Base-by-base conservation (phyloP, 208 protist species). In the Herpetomonas tarakana region DNA sequence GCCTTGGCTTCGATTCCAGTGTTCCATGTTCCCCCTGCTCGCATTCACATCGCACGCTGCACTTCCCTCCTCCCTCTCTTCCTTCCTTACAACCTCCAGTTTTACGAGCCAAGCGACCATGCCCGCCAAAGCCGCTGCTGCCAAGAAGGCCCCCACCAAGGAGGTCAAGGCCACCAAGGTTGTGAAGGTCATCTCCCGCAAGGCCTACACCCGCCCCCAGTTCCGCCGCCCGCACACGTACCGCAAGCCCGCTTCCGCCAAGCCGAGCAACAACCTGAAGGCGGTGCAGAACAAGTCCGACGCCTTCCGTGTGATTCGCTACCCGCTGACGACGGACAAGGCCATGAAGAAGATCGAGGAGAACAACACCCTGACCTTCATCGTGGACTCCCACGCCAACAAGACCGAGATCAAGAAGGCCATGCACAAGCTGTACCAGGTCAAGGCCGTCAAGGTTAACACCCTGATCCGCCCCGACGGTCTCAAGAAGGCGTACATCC, bases 261-360 rank as follows among this genome's bases (percentile, higher is more conserved):
- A 92, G 80, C 98, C 97, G 75, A 89, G 87, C 71, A 97, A 96
- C 77, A 88, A 81, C 44, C 82, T 94, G 47, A 93, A 75, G 25
- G 86, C 91, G 50, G 75, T 91, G 29, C 61, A 75, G 68, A 81
- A 83, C 74, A 93, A 95, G 74, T 52, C 75, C 22, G 68, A 83
- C 53, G 67, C 93, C 49, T 99, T 95, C 86, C 62, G 77, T 62
- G 72, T 99, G 67, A 88, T 99, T 70, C 90, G 97, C 76, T 97
- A 97, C 87, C 99, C 99, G 28, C 76, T 99, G 54, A 99, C 93
- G 28, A 99, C 98, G 22, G 98, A 99, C 75, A 97, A 96, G 71
- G 97, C 98, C 52, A 98, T 99, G 92, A 99, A 99, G 94, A 98
- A 99, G 91, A 99, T 99, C 64, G 99, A 99, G 88, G 97, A 98